Evolutionary conservation across 2,329 filamentous ascomycete species (phyloP).

Genomic region (Curvularia spicifera): DNA sequence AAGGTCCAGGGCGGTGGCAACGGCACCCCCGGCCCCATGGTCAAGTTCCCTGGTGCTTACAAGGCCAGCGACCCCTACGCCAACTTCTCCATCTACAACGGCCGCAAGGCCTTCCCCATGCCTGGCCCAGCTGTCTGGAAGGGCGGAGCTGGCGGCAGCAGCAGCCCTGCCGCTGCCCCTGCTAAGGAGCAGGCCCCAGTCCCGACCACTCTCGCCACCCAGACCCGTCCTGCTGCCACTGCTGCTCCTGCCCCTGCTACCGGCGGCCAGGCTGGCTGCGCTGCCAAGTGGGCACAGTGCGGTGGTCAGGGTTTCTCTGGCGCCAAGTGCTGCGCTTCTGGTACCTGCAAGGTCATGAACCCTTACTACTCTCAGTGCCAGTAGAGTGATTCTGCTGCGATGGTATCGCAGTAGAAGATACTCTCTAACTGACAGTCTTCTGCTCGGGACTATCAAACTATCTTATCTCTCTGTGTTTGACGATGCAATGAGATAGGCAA

Average conservation of each 20-base stretch:
- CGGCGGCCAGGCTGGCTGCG: constrained; percentile 14
- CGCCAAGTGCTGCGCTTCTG: constrained; percentile 23
- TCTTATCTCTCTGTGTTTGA: not conserved
- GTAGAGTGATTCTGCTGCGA: not conserved
- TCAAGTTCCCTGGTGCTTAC: constrained; percentile 46
- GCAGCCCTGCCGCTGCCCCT: constrained; percentile 1
- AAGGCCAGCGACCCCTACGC: constrained; percentile 32
- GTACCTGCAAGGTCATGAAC: constrained; percentile 27
- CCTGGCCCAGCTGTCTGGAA: constrained; percentile 25
- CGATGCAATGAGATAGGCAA: not conserved
- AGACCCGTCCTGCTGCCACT: not conserved
- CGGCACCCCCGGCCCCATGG: constrained; percentile 44
- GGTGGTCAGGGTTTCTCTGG: constrained; percentile 25
- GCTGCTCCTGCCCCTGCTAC: constrained; percentile 12
- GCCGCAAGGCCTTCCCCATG: constrained; percentile 26
- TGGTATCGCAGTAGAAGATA: not conserved
- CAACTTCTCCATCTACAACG: constrained; percentile 38
- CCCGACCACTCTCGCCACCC: not conserved
- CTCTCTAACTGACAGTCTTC: not conserved
- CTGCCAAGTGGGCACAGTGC: constrained; percentile 22
- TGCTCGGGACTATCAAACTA: not conserved
- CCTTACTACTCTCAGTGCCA: constrained; percentile 29
- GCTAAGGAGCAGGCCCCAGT: not conserved
- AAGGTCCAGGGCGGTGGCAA: constrained; percentile 47
- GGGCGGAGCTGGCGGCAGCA: constrained; percentile 17